These are phyloP conservation scores for Colletotrichum acutatum DNA, from an alignment of 2,329 filamentous ascomycete genomes.

Conservation along the genomic window DNA sequence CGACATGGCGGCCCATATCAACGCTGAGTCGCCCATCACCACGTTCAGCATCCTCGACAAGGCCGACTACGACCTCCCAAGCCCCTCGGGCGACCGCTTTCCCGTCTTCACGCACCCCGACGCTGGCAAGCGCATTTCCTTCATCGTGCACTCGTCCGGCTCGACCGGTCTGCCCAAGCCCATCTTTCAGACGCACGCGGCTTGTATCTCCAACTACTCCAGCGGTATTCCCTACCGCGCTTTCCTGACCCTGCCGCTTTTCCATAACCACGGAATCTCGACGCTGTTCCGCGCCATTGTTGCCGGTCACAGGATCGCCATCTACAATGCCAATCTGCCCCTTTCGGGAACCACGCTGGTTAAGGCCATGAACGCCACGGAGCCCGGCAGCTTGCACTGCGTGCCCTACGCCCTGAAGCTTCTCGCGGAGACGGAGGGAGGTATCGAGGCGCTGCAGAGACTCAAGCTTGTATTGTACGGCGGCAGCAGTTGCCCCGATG, in stretches of 20 bases:
- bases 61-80: constrained; percentile 28
- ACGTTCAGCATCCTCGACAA: constrained; percentile 37
- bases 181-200: constrained; percentile 62
- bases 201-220: constrained; percentile 56
- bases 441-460: constrained; percentile 54
- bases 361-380: constrained; percentile 49
- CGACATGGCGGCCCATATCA: constrained; percentile 34
- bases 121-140: constrained; percentile 37
- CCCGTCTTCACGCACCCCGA: constrained; percentile 34
- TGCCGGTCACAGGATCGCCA: constrained; percentile 55
- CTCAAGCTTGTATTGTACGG: constrained; percentile 60
- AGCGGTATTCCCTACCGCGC: constrained; percentile 54
- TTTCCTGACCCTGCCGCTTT: constrained; percentile 61
- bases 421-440: constrained; percentile 63
- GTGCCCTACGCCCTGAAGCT: constrained; percentile 70
- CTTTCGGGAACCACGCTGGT: constrained; percentile 57
- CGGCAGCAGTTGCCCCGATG: constrained; percentile 64
- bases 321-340: constrained; percentile 61
- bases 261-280: constrained; percentile 62
- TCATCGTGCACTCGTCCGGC: constrained; percentile 53
- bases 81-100: constrained; percentile 32
- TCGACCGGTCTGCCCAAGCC: constrained; percentile 67
- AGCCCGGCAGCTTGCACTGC: constrained; percentile 61
- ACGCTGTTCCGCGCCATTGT: constrained; percentile 59
- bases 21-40: constrained; percentile 40